These are phyloP conservation scores for Telopea speciosissima DNA, from an alignment of 177 flowering plant genomes.

Conservation along the genomic window DNA sequence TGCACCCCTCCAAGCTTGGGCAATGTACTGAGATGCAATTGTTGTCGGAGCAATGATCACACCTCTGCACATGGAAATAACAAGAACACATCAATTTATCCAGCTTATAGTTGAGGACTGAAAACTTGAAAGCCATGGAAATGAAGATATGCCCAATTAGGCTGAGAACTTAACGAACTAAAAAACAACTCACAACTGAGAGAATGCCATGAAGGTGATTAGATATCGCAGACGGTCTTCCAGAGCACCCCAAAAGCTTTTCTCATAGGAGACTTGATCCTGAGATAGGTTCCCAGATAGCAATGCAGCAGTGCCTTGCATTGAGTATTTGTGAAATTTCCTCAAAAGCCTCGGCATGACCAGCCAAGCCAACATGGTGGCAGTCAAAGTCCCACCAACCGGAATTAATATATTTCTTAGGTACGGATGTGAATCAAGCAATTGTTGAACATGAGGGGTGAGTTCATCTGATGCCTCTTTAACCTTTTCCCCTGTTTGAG, in stretches of 20 bases:
- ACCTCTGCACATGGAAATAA: slow-evolving; percentile 39
- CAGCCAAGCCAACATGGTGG: slow-evolving; percentile 77
- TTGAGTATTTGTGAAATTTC: slow-evolving; percentile 64
- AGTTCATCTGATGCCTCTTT: slow-evolving; percentile 46
- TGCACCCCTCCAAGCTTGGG: slow-evolving; percentile 84
- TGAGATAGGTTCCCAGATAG: slow-evolving; percentile 30
- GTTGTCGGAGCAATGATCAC: slow-evolving; percentile 73
- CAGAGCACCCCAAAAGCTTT: slow-evolving; percentile 85
- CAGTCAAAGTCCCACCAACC: slow-evolving; percentile 50
- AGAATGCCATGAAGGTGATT: slow-evolving; percentile 75
- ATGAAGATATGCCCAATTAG: neutral
- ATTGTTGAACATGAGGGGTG: slow-evolving; percentile 48
- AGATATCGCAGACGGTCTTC: slow-evolving; percentile 87
- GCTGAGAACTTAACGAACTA: neutral
- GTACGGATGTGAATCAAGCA: slow-evolving; percentile 64
- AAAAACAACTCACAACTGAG: slow-evolving; percentile 62
- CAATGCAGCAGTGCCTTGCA: slow-evolving; percentile 46
- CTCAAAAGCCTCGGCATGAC: slow-evolving; percentile 78
- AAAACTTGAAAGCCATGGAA: neutral
- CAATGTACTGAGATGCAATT: slow-evolving; percentile 59
- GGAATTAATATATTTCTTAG: slow-evolving; percentile 63
- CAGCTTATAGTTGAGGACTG: neutral
- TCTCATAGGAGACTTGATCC: slow-evolving; percentile 70
- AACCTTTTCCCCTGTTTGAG: slow-evolving; percentile 41
- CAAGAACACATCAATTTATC: neutral